Evolutionary conservation across 2,329 filamentous ascomycete species (phyloP), one percentile per base, ranked within the genome.

Genomic region (Lasiodiplodia citricola): DNA sequence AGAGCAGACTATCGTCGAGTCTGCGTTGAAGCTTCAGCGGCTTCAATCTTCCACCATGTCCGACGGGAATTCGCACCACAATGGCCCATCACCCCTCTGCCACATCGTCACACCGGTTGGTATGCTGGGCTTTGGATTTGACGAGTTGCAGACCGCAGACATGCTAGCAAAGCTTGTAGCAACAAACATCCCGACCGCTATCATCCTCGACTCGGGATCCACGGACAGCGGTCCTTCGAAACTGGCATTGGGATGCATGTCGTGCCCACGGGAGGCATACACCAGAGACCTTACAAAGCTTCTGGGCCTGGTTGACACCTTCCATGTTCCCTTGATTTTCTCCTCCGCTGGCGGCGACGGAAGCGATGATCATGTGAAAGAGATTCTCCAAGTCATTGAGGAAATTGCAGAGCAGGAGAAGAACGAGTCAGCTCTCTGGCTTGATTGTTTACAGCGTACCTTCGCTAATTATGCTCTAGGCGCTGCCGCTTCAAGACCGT

Each of bases 101-200:
- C 73, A 74, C 57, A 83, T 86, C 54, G 71, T 85, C 2, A 82
- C 84, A 0, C 83, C 84, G 0, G 80, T 84, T 16, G 84, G 82
- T 37, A 85, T 84, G 82, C 73, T 86, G 8, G 84, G 84, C 5
- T 86, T 85, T 68, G 84, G 84, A 31, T 81, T 84, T 57, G 74
- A 82, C 63, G 77, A 79, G 37, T 70, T 71, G 0, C 74, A 79
- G n/a, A 71, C 70, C 2, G 47, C 44, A 11, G 23, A 50, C 11
- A 70, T 69, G 3, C 52, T 75, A 6, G 31, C 28, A 5, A 37
- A 37, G 14, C 56, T 66, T 21, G 18, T 44, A 7, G 4, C 44
- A 35, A 73, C 71, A 38, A 66, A 70, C 56, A 62, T 70, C 0
- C 71, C 72, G 3, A 73, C 73, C 3, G 74, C 73, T 25, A 73